Evolutionary conservation across 805 yeast species (phyloP).

Genomic region (Yamadazyma insecticola): DNA sequence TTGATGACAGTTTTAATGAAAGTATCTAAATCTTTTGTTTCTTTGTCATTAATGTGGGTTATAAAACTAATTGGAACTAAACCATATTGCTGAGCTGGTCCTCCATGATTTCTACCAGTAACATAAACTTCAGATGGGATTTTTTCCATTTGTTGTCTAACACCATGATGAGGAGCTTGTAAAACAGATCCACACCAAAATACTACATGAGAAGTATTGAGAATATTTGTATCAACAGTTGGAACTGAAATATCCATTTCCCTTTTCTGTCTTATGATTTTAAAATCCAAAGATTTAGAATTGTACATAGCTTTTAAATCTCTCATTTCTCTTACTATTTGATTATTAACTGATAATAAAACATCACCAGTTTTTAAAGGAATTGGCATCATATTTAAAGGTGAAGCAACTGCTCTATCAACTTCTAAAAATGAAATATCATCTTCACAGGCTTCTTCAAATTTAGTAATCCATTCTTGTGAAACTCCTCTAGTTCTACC

Average conservation of each 20-base stretch:
- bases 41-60: constrained; percentile 79
- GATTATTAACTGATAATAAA: constrained; percentile 62
- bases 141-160: constrained; percentile 72
- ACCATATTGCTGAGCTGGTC: constrained; percentile 83
- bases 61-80: constrained; percentile 77
- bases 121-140: constrained; percentile 85
- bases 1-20: constrained; percentile 63
- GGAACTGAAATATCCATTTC: constrained; percentile 59
- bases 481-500: constrained; percentile 88
- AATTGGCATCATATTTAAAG: constrained; percentile 16
- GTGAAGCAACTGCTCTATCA: constrained; percentile 57
- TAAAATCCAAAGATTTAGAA: constrained; percentile 46
- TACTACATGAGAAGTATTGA: constrained; percentile 62
- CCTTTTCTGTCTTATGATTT: constrained; percentile 67
- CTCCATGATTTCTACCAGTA: constrained; percentile 68
- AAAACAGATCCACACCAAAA: constrained; percentile 81
- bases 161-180: constrained; percentile 91
- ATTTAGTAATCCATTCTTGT: constrained; percentile 69
- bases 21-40: constrained; percentile 64
- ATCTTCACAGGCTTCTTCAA: constrained; percentile 60
- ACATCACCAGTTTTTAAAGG: constrained; percentile 68
- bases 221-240: constrained; percentile 53
- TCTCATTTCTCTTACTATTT: constrained; percentile 58
- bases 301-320: constrained; percentile 55
- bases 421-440: constrained; percentile 72